Conservation (phyloP, 2,329 filamentous ascomycete genomes). For the Keithomyces neogunnii region DNA sequence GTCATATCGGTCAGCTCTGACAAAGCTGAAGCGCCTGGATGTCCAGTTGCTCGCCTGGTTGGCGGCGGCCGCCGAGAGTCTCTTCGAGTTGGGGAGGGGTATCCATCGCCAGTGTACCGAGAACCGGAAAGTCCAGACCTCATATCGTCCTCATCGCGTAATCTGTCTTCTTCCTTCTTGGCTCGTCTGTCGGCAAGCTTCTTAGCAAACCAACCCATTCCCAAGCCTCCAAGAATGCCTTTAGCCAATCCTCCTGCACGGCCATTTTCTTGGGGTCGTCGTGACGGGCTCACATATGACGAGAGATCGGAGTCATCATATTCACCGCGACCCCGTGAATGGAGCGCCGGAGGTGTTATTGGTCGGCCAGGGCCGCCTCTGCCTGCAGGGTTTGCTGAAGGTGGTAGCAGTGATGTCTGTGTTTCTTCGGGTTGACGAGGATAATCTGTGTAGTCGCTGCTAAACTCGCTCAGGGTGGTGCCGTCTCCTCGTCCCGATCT, state of each 20-base stretch:
- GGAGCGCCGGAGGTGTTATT: slow-evolving; percentile 38
- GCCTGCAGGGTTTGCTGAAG: slow-evolving; percentile 33
- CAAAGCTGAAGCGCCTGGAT: slow-evolving; percentile 17
- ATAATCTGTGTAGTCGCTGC: slow-evolving; percentile 37
- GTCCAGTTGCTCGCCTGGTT: slow-evolving; percentile 21
- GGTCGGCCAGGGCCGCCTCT: slow-evolving; percentile 34
- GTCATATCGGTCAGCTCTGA: slow-evolving; percentile 25
- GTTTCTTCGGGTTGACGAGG: slow-evolving; percentile 19
- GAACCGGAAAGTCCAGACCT: slow-evolving; percentile 54
- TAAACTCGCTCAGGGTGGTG: slow-evolving; percentile 40
- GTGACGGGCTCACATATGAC: slow-evolving; percentile 55
- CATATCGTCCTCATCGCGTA: slow-evolving; percentile 41
- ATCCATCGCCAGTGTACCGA: slow-evolving; percentile 61
- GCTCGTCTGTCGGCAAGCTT: slow-evolving; percentile 50
- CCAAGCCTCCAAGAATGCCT: slow-evolving; percentile 51
- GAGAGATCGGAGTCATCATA: slow-evolving; percentile 49
- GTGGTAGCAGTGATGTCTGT: slow-evolving; percentile 36
- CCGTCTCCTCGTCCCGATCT: slow-evolving; percentile 25
- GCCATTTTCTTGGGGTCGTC: slow-evolving; percentile 37
- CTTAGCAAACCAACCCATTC: slow-evolving; percentile 60
- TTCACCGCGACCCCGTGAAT: slow-evolving; percentile 36
- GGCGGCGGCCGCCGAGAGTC: slow-evolving; percentile 21
- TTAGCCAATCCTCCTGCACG: slow-evolving; percentile 43
- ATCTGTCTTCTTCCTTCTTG: slow-evolving; percentile 38
- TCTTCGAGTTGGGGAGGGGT: slow-evolving; percentile 38